phyloP scores from a whole-genome alignment of 176 grass and related monocot genomes.

The Lolium perenne region DNA sequence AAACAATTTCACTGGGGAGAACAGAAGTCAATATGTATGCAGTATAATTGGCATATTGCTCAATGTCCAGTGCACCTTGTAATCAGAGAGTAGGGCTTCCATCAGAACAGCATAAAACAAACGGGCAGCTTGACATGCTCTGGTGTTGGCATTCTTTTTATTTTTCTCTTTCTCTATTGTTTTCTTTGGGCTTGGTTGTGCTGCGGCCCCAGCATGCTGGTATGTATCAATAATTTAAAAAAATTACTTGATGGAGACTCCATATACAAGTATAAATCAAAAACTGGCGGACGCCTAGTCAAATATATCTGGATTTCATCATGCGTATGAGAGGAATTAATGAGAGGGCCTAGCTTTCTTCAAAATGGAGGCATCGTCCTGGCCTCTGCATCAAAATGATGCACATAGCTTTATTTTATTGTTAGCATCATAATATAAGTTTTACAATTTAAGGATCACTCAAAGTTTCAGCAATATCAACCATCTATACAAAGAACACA shows the following conservation, averaged over 20 bases:
- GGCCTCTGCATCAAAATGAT: no score
- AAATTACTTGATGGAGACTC: conserved; percentile 10
- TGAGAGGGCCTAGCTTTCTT: neutral
- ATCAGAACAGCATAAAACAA: conserved; percentile 11
- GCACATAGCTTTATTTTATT: no score
- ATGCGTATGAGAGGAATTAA: neutral
- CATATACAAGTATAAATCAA: neutral
- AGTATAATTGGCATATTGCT: neutral
- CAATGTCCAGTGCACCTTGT: neutral
- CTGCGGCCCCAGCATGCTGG: no score
- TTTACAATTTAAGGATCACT: no score
- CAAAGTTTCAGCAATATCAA: no score
- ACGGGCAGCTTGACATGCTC: neutral
- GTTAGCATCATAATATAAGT: no score
- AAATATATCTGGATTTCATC: conserved; percentile 22
- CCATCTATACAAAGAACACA: no score
- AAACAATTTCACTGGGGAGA: neutral
- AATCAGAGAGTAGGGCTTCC: neutral
- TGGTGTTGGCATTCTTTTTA: no score
- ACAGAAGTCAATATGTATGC: neutral
- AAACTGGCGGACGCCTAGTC: neutral
- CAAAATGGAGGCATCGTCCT: no score
- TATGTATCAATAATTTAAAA: neutral
- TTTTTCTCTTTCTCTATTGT: no score
- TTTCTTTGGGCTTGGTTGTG: no score